Evolutionary conservation across 352 stramenopile genomes (phyloP).

Genomic region (Globisporangium yorkense): DNA sequence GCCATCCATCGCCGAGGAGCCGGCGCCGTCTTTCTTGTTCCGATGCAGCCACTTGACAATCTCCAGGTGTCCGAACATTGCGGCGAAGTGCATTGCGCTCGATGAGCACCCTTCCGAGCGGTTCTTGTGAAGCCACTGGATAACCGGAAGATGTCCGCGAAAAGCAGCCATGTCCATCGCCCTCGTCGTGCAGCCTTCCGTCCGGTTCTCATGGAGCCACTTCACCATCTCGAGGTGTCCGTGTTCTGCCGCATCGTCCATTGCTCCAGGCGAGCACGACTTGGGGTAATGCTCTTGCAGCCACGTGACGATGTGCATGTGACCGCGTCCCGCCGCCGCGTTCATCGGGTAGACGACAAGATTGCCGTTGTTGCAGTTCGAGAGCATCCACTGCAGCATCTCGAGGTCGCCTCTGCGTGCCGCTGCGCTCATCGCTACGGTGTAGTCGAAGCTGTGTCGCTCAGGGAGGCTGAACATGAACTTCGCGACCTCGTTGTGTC

Average conservation of each 20-base stretch:
- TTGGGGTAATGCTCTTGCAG: not conserved
- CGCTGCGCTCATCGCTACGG: constrained; percentile 16
- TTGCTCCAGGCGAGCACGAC: not conserved
- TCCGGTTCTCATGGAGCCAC: not conserved
- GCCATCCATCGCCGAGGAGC: not conserved
- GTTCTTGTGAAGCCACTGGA: not conserved
- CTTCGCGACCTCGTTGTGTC: not conserved
- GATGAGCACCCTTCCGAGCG: not conserved
- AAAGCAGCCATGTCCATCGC: not conserved
- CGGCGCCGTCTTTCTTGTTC: not conserved
- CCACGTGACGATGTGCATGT: not conserved
- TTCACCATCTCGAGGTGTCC: not conserved
- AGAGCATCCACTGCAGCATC: constrained; percentile 26
- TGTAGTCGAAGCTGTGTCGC: not conserved
- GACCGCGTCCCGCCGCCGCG: too few relatives aligned
- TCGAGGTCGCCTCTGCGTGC: constrained; percentile 16
- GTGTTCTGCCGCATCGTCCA: constrained; percentile 6
- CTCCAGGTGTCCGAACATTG: not conserved
- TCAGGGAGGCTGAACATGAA: not conserved
- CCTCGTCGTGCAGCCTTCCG: not conserved
- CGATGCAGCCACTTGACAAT: not conserved
- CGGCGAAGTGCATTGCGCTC: not conserved
- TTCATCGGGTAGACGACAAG: not conserved
- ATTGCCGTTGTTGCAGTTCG: constrained; percentile 1
- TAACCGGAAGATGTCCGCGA: not conserved